Conservation (phyloP, 768 basidiomycete genomes). For the Chlorophyllum brunneum region DNA sequence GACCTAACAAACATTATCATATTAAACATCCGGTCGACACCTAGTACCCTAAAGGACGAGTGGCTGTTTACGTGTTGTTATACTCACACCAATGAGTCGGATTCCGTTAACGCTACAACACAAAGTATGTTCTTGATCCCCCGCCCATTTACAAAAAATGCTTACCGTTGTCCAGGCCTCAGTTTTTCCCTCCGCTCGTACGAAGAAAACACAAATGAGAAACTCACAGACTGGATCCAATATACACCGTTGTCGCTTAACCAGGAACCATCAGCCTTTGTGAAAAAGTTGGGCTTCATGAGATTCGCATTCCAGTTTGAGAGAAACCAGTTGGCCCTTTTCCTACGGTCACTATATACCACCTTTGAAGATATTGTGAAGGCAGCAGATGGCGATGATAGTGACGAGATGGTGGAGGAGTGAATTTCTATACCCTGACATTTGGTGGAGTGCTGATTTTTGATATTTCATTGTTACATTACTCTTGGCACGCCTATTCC, state of each 20-base stretch:
- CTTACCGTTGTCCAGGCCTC: constrained; percentile 40
- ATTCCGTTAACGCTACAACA: constrained; percentile 21
- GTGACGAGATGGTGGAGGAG: constrained; percentile 21
- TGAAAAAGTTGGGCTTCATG: constrained; percentile 60
- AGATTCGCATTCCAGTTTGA: constrained; percentile 64
- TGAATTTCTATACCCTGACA: constrained; percentile 12
- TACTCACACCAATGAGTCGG: constrained; percentile 41
- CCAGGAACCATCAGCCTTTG: constrained; percentile 52
- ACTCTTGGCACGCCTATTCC: background rate
- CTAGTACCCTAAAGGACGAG: constrained; percentile 47
- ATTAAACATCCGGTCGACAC: constrained; percentile 47
- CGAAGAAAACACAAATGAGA: constrained; percentile 32
- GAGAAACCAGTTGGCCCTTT: constrained; percentile 60
- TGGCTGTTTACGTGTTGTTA: constrained; percentile 66
- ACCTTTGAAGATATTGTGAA: constrained; percentile 35
- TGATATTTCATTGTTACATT: constrained; percentile 8
- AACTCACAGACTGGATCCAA: constrained; percentile 46
- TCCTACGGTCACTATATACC: constrained; percentile 54
- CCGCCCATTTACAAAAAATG: background rate
- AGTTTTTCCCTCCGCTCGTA: constrained; percentile 55
- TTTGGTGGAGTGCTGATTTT: background rate
- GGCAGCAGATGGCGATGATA: constrained; percentile 26
- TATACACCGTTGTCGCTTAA: constrained; percentile 66
- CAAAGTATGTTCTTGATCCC: constrained; percentile 31
- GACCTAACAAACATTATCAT: constrained; percentile 81